phyloP scores from a whole-genome alignment of 306 rosid species.

The Pyrus communis region DNA sequence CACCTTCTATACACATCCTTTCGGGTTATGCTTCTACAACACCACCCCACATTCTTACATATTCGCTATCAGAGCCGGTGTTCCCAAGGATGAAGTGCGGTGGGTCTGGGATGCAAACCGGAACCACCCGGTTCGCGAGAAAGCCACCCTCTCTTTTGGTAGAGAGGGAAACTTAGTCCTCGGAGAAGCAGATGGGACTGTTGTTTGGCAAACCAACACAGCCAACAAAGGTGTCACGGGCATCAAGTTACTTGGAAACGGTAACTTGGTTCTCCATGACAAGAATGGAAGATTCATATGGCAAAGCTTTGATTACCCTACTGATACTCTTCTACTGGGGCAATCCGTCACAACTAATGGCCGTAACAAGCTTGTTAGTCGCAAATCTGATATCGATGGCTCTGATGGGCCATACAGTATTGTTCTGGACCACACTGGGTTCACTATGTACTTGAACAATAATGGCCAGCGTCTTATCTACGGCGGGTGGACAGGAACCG shows the following conservation, averaged over 20 bases:
- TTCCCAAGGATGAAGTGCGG: slow-evolving; percentile 14
- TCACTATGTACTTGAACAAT: slow-evolving; percentile 17
- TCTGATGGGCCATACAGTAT: slow-evolving; percentile 25
- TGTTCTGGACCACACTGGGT: slow-evolving; percentile 8
- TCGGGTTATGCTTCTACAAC: slow-evolving; percentile 34
- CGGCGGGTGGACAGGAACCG: slow-evolving; percentile 20
- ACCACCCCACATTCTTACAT: slow-evolving; percentile 25
- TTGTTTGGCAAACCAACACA: slow-evolving; percentile 36
- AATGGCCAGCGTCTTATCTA: slow-evolving; percentile 19
- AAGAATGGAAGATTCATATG: slow-evolving; percentile 19
- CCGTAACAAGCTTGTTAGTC: slow-evolving; percentile 20
- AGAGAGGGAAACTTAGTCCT: slow-evolving; percentile 26
- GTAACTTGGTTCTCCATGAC: slow-evolving; percentile 26
- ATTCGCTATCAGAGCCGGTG: slow-evolving; percentile 22
- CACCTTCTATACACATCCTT: slow-evolving; percentile 9
- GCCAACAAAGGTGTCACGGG: slow-evolving; percentile 27
- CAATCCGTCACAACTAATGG: slow-evolving; percentile 16
- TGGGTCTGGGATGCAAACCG: slow-evolving; percentile 41
- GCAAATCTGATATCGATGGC: slow-evolving; percentile 19
- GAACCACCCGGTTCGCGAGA: slow-evolving; percentile 20
- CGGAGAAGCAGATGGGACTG: slow-evolving; percentile 9
- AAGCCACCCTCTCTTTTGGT: slow-evolving; percentile 23
- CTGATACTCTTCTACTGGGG: slow-evolving; percentile 20
- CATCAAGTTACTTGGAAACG: slow-evolving; percentile 12
- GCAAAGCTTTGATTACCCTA: slow-evolving; percentile 32